Evolutionary conservation across 2,329 filamentous ascomycete genomes (phyloP).

Genomic region (Harringtonia aguacate): DNA sequence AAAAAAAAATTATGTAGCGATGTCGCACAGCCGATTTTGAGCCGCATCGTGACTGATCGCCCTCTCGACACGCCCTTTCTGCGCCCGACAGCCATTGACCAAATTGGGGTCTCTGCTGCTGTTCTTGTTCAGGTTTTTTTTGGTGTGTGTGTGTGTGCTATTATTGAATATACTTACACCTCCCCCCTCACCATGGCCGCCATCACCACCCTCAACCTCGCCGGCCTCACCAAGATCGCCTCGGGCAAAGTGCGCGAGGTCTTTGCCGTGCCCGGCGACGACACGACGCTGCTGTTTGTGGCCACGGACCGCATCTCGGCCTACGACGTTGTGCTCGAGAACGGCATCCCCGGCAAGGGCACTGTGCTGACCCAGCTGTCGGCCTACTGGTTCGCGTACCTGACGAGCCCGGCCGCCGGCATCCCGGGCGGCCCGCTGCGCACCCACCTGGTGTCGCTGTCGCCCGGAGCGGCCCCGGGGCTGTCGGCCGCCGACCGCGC

Average conservation of each 20-base stretch:
- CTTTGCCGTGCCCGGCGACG: conserved; percentile 11
- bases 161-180: too few species aligned
- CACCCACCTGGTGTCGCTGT: conserved; percentile 40
- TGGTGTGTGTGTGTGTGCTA: too few species aligned
- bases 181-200: conserved; percentile 7
- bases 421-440: conserved; percentile 28
- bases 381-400: conserved; percentile 44
- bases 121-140: too few species aligned
- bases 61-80: too few species aligned
- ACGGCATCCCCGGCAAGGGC: conserved; percentile 47
- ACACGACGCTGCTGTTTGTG: conserved; percentile 20
- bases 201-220: conserved; percentile 18
- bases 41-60: too few species aligned
- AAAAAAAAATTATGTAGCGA: too few species aligned
- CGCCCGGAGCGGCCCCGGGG: conserved; percentile 21
- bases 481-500: conserved; percentile 33
- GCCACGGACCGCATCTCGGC: conserved; percentile 78
- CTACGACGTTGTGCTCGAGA: conserved; percentile 84
- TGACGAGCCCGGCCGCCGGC: conserved; percentile 25
- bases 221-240: conserved; percentile 20
- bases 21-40: too few species aligned
- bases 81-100: too few species aligned
- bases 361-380: conserved; percentile 34
- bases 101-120: too few species aligned
- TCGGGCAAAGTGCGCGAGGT: conserved; percentile 22